Evolutionary conservation across 2,329 filamentous ascomycete species (phyloP), one percentile per base, ranked within the genome.

Genomic region (Sarocladium brachiariae): DNA sequence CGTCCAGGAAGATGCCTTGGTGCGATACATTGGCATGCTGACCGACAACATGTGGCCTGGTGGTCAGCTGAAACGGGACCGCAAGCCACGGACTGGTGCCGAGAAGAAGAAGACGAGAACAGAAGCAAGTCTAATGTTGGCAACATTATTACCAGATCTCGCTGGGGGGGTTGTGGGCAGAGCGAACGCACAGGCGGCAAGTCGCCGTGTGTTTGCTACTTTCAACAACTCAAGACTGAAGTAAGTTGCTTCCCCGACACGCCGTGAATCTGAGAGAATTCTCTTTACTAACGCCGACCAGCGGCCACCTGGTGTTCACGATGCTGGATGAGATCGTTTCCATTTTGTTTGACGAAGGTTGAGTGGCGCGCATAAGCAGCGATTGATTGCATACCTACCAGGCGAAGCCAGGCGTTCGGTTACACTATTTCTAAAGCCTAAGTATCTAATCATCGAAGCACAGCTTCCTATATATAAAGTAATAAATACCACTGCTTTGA

Each of bases 121-220:
- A 8, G 93, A 97, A 67, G 93, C 95, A 6, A 89, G 87, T 53
- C 71, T 96, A 21, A 88, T 97, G 75, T 76, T 99, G 46, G 89
- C 87, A 9, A 95, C 90, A 9, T 77, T 99, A 47, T 76, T 99
- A 18, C 93, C 93, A 2, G 93, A 99, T 65, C 65, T 99, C 51
- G 92, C 89, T 8, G 90, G 86, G 7, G 96, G 87, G 67, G 95
- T 99, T 6, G 95, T 99, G 14, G 93, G 93, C 4, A 80, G 90
- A 60, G 80, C 85, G 38, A 99, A 99, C 70, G 93, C 95, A 14
- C 87, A 95, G 65, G 86, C 86, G 51, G 93, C 93, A 19, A 91
- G 90, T 55, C 80, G 92, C 58, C 86, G 91, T 60, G 81, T 97
- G 45, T 89, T 95, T 71, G 91, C 90, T 9, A 90, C 88, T 41